Evolutionary conservation across 2,329 filamentous ascomycete genomes (phyloP).

Genomic region (Trichoderma afroharzianum): DNA sequence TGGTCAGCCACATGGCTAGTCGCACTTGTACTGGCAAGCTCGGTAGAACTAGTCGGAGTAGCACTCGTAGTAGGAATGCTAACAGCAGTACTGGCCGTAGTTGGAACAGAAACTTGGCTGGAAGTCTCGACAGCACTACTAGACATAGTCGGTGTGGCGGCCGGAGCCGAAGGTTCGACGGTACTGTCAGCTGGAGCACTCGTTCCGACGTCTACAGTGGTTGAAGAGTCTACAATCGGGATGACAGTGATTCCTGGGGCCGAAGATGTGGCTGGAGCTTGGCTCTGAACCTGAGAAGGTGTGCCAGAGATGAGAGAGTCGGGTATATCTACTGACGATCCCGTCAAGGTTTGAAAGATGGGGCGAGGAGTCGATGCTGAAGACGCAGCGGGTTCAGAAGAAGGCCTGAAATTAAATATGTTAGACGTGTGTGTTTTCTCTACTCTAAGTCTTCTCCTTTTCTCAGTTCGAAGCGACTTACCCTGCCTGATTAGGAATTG

Average conservation of each 20-base stretch:
- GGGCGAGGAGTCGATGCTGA: constrained; percentile 11
- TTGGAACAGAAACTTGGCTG: background rate
- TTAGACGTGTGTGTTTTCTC: background rate
- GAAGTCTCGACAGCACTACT: background rate
- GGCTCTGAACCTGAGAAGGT: background rate
- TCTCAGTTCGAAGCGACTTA: background rate
- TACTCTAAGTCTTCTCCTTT: background rate
- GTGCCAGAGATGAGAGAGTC: constrained; percentile 11
- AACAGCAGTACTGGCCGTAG: background rate
- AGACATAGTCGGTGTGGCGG: background rate
- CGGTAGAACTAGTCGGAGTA: background rate
- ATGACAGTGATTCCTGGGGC: background rate
- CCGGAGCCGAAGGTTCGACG: background rate
- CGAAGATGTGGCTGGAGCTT: background rate
- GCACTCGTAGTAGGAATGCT: background rate
- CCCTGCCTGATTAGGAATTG: background rate
- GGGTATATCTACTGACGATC: constrained; percentile 14
- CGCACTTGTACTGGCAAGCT: background rate
- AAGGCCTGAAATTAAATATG: background rate
- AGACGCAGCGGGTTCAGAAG: background rate
- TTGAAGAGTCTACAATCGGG: constrained; percentile 2
- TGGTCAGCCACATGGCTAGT: background rate
- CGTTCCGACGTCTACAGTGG: background rate
- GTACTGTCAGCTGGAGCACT: background rate
- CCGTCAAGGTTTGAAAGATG: constrained; percentile 3